Evolutionary conservation across 1,284 basidiomycete genomes (phyloP).

Genomic region (Peniophora sp.): DNA sequence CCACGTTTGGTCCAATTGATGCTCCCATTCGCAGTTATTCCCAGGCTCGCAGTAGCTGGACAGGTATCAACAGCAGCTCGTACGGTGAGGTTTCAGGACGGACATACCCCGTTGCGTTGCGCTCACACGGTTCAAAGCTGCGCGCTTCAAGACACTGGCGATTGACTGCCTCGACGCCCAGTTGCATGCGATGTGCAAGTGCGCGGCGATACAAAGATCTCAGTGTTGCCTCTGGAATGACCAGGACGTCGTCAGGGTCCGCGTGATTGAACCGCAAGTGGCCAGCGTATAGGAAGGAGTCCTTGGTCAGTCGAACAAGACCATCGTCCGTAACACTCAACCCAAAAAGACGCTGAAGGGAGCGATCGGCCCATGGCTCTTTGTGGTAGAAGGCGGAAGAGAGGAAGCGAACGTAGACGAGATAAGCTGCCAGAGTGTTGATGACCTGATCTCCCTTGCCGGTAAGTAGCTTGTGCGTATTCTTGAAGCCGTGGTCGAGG

Average conservation of each 20-base stretch:
- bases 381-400: constrained; percentile 16
- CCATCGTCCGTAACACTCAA: constrained; percentile 21
- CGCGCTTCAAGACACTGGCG: neutral
- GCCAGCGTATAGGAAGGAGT: constrained; percentile 15
- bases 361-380: constrained; percentile 17
- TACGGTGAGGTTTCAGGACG: too few species aligned
- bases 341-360: constrained; percentile 29
- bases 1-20: neutral
- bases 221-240: too few species aligned
- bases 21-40: neutral
- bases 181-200: neutral
- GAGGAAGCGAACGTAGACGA: constrained; percentile 27
- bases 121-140: neutral
- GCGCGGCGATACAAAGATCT: neutral
- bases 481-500: constrained; percentile 30
- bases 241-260: neutral
- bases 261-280: neutral
- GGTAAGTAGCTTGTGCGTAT: constrained; percentile 12
- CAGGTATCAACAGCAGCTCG: too few species aligned
- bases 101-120: neutral
- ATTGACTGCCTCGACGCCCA: neutral
- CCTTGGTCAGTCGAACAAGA: constrained; percentile 18
- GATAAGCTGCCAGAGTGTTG: constrained; percentile 24
- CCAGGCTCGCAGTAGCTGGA: neutral
- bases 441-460: constrained; percentile 17